Evolutionary conservation across 2,329 filamentous ascomycete species (phyloP).

Genomic region (Pseudogymnoascus sp.): DNA sequence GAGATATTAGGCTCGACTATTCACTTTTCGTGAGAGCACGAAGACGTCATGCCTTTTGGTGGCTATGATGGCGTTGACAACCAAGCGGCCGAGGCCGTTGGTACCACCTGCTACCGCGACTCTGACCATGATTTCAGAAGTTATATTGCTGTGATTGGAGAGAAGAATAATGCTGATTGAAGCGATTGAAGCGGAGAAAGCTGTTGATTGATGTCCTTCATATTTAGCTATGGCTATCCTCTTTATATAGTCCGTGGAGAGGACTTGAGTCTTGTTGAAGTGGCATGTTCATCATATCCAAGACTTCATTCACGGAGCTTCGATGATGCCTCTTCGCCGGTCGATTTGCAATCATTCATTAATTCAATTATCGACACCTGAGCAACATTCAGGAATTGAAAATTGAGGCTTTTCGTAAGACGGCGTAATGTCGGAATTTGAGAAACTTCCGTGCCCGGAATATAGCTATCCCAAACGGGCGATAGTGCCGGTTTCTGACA

Average conservation of each 20-base stretch:
- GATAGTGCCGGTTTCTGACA: neutral
- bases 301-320: neutral
- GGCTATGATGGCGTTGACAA: constrained; percentile 21
- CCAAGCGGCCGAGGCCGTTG: constrained; percentile 22
- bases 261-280: neutral
- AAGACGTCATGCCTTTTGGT: constrained; percentile 24
- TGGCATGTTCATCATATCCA: neutral
- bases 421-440: neutral
- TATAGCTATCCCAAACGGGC: neutral
- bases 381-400: neutral
- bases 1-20: no score
- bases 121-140: constrained; percentile 20
- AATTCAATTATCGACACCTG: neutral
- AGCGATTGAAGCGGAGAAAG: neutral
- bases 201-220: neutral
- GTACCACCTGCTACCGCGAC: constrained; percentile 24
- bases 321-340: neutral
- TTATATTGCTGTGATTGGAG: neutral
- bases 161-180: neutral
- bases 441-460: neutral
- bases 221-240: neutral
- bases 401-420: neutral
- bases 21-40: constrained; percentile 24
- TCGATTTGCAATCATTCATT: neutral
- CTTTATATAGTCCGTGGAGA: neutral